Percentiles rank a stretch among this genome's conserved stretches.
phyloP scores from a whole-genome alignment of 2,329 filamentous ascomycete genomes.

The Aspergillus sergii region DNA sequence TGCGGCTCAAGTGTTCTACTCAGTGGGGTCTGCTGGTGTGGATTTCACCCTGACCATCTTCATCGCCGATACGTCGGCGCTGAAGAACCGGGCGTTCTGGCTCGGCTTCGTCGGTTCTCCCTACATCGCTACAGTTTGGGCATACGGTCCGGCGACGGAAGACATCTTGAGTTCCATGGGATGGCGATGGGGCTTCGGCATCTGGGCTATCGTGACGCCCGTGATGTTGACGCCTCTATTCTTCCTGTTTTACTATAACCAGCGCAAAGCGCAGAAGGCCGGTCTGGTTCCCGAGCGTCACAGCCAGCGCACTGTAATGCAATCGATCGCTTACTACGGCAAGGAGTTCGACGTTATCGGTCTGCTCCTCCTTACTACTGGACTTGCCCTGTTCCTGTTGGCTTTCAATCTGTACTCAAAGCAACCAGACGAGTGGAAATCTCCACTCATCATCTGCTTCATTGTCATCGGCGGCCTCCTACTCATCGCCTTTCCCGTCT shows the following conservation, averaged over 20 bases:
- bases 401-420: slow-evolving; percentile 60
- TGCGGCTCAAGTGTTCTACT: slow-evolving; percentile 64
- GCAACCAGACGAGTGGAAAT: slow-evolving; percentile 3
- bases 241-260: slow-evolving; percentile 56
- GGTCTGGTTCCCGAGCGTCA: slow-evolving; percentile 52
- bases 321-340: slow-evolving; percentile 57
- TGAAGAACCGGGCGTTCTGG: slow-evolving; percentile 62
- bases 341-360: slow-evolving; percentile 66
- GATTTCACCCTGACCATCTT: slow-evolving; percentile 60
- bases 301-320: slow-evolving; percentile 48
- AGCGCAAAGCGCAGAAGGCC: slow-evolving; percentile 57
- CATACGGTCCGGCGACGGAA: slow-evolving; percentile 44
- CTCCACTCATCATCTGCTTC: slow-evolving; percentile 24
- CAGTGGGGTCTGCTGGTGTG: slow-evolving; percentile 59
- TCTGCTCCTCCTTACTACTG: slow-evolving; percentile 57
- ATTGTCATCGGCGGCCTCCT: slow-evolving; percentile 52
- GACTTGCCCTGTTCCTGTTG: slow-evolving; percentile 59
- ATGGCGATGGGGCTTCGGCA: slow-evolving; percentile 65
- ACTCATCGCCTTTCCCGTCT: slow-evolving; percentile 51
- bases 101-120: slow-evolving; percentile 62
- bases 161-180: slow-evolving; percentile 48
- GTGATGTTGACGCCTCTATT: slow-evolving; percentile 58
- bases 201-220: slow-evolving; percentile 62
- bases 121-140: slow-evolving; percentile 61
- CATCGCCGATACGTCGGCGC: slow-evolving; percentile 63